Evolutionary conservation across 495 filamentous ascomycete species (phyloP), one percentile per base, ranked within the genome.

Genomic region (Lophium mytilinum): DNA sequence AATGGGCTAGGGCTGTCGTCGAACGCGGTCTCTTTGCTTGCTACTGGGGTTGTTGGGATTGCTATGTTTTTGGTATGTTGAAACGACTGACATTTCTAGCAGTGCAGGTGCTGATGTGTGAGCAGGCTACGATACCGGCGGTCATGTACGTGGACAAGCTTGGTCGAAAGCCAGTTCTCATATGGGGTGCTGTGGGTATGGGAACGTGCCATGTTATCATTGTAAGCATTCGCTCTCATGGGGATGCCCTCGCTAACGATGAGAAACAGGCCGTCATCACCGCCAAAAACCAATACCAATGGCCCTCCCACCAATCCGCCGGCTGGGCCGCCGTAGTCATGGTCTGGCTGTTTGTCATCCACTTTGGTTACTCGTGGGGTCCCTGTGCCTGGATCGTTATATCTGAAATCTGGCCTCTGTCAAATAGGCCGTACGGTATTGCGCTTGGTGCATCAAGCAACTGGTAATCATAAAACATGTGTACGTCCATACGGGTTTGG

Each of bases 261-360:
- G n/a, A n/a, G n/a, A n/a, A n/a, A n/a, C 45, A 65, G 62, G 87
- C 86, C 37, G 76, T 80, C 57, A 84, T 92, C 63, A 76, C 88
- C 11, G 87, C 81, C 43, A 81, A 75, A 52, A 82, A 85, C 70
- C 72, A 83, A 5, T 55, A 82, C 58, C 68, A 74, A 35, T 84
- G 87, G 78, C 63, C 69, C 1, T 62, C 66, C 8, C 80, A 93
- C 57, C 66, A 71, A 17, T 80, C 79, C 0, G 85, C 84, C 7
- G 88, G 86, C 0, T 93, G 88, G 87, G 87, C 76, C 4, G 87
- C 84, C 7, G 83, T 89, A 15, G 82, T 75, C 55, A 89, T 91
- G 77, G 85, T 93, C 55, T 93, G 86, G 78, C 77, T 91, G 33
- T 93, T 89, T 64, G 85, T 90, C 62, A 73, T 88, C 41, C 84